Percentiles rank a stretch among this genome's conserved stretches.
Evolutionary conservation across 495 filamentous ascomycete species (phyloP).

Genomic region (Pseudoneurospora amorphoporcata): DNA sequence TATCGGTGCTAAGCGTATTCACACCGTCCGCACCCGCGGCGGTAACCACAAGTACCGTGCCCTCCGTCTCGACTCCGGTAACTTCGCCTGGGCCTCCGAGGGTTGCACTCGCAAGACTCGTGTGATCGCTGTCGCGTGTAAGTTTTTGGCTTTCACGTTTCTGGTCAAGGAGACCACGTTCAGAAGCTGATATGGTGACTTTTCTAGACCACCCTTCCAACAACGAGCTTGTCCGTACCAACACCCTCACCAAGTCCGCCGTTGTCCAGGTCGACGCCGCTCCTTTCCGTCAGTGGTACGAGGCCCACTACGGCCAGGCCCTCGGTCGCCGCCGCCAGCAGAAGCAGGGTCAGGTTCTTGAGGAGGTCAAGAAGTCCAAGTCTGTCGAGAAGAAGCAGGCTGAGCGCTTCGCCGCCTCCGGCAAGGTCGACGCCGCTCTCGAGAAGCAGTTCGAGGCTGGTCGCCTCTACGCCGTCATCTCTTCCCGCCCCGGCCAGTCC

Average conservation of each 20-base stretch:
- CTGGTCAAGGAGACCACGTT: not conserved
- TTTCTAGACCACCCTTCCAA: slow-evolving; percentile 80
- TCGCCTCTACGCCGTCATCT: slow-evolving; percentile 86
- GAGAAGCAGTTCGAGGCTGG: slow-evolving; percentile 99
- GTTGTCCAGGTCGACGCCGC: slow-evolving; percentile 98
- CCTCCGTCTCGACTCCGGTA: slow-evolving; percentile 96
- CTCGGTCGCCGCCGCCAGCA: slow-evolving; percentile 85
- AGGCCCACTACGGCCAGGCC: slow-evolving; percentile 91
- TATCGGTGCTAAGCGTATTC: slow-evolving; percentile 97
- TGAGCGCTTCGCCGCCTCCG: slow-evolving; percentile 60
- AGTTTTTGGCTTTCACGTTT: slow-evolving; percentile 1
- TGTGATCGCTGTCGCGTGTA: slow-evolving; percentile 86
- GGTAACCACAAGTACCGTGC: slow-evolving; percentile 99
- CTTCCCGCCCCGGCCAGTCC: slow-evolving; percentile 90
- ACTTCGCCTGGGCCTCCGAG: slow-evolving; percentile 99
- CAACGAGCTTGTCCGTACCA: slow-evolving; percentile 99
- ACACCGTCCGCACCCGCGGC: slow-evolving; percentile 96
- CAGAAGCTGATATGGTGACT: slow-evolving; percentile 2
- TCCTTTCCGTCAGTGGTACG: slow-evolving; percentile 99
- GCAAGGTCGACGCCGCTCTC: slow-evolving; percentile 86
- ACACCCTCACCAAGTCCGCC: slow-evolving; percentile 97
- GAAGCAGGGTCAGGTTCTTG: slow-evolving; percentile 51
- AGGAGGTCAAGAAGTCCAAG: slow-evolving; percentile 82
- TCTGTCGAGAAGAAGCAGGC: slow-evolving; percentile 92
- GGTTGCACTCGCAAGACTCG: slow-evolving; percentile 94